A percentile compares a stretch with the other conserved stretches of the same genome.
Conservation (phyloP, 1,139 yeast species). For the Candida albicans region DNA sequence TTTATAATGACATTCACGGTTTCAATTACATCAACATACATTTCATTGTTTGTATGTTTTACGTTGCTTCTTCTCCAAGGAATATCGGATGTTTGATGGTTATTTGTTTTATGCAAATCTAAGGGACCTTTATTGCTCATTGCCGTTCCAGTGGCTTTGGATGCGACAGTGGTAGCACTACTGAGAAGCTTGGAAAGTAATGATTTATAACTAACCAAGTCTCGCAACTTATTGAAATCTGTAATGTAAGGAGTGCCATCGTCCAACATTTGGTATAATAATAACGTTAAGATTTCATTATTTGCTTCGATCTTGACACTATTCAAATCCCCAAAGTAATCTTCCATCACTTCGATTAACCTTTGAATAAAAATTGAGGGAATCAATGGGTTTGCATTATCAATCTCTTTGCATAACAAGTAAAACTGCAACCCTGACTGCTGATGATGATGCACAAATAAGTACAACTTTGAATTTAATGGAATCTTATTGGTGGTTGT, state of each 20-base stretch:
- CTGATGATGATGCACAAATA: slow-evolving; percentile 6
- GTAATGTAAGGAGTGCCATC: slow-evolving; percentile 73
- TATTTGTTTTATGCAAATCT: slow-evolving; percentile 2
- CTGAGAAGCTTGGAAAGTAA: slow-evolving; percentile 39
- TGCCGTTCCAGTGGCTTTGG: slow-evolving; percentile 20
- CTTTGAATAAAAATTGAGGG: slow-evolving; percentile 57
- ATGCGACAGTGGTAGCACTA: slow-evolving; percentile 33
- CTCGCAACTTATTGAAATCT: slow-evolving; percentile 70
- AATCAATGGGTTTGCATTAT: slow-evolving; percentile 42
- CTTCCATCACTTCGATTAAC: slow-evolving; percentile 51
- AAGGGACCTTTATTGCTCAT: neutral
- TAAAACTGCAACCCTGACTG: slow-evolving; percentile 10
- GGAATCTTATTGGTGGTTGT: slow-evolving; percentile 9
- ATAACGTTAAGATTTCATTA: slow-evolving; percentile 61
- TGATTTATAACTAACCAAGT: slow-evolving; percentile 63
- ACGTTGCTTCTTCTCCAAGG: slow-evolving; percentile 79
- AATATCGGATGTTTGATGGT: slow-evolving; percentile 21
- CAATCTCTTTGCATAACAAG: slow-evolving; percentile 12
- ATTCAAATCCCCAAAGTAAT: slow-evolving; percentile 61
- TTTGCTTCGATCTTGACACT: slow-evolving; percentile 63
- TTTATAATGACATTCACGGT: slow-evolving; percentile 47
- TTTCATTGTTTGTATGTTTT: slow-evolving; percentile 70
- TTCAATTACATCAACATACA: slow-evolving; percentile 77
- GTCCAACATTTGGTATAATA: slow-evolving; percentile 61
- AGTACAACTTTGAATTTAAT: slow-evolving; percentile 10